Evolutionary conservation across 2,329 filamentous ascomycete genomes (phyloP), one percentile per base, ranked within the genome.

Genomic region (Magnaporthiopsis poae): DNA sequence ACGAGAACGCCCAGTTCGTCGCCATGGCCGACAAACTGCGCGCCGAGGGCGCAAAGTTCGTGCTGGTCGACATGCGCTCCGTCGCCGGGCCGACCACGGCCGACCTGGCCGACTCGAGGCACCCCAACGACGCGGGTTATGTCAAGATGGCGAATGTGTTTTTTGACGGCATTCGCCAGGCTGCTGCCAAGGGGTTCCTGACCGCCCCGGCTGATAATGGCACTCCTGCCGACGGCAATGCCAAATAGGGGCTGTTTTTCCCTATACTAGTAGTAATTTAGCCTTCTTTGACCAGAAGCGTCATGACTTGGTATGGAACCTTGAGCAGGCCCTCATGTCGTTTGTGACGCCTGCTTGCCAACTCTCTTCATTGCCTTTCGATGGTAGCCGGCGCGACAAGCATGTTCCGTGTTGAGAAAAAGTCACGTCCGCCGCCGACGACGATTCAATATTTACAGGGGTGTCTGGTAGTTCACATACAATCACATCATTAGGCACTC

Each of bases 21-120:
- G 5, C 60, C 25, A 13, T 71, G 7, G 66, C 66, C 2, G 21
- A 60, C 4, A 60, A 65, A 7, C 60, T 69, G 2, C 67, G 68
- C 62, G 65, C 35, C 12, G 65, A 66, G 9, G 69, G 69, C 1
- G 65, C 62, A 5, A 71, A 69, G 64, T 64, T 71, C 21, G 67
- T 69, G 1, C 46, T 70, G 12, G 71, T 70, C 11, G 70, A 72
- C 52, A 70, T 71, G 69, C 63, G 68, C 9, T 67, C 69, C 7
- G n/a, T 68, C n/a, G 69, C 65, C 15, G 70, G 66, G 1, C 70
- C 68, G 5, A 65, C 64, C 7, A 62, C 68, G 4, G 52, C 64
- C 11, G 69, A 71, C 25, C 63, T 72, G 12, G 36, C 46, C 27
- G 68, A 68, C 61, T 63, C 39, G 27, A 64, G 63, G 36, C 68